phyloP scores from a whole-genome alignment of 371 early-diverging fungal species.

The Lichtheimia corymbifera region DNA sequence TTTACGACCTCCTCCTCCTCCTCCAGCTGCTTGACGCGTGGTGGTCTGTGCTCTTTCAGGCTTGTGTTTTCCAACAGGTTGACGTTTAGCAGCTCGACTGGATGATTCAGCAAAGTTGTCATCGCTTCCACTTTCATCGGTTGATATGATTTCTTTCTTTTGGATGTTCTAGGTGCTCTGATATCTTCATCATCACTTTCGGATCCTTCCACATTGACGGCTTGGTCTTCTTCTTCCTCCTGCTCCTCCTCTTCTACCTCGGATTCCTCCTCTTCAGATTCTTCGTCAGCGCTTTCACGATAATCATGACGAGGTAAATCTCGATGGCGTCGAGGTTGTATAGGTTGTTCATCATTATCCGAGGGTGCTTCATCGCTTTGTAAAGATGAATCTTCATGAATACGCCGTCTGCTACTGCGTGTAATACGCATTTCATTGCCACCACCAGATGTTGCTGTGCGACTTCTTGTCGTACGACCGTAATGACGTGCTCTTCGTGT shows the following conservation, averaged over 20 bases:
- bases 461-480: background rate
- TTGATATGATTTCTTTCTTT: constrained; percentile 33
- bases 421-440: background rate
- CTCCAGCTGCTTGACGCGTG: constrained; percentile 18
- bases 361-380: constrained; percentile 16
- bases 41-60: constrained; percentile 1
- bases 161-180: background rate
- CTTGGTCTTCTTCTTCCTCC: constrained; percentile 15
- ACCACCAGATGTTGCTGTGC: background rate
- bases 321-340: constrained; percentile 52
- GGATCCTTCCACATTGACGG: background rate
- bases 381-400: background rate
- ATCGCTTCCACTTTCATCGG: constrained; percentile 9
- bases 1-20: constrained; percentile 5
- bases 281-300: constrained; percentile 48
- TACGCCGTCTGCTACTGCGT: background rate
- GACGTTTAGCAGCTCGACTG: constrained; percentile 15
- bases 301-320: constrained; percentile 37
- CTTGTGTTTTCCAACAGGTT: constrained; percentile 4
- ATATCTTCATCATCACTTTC: too few relatives aligned
- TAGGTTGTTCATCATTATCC: constrained; percentile 27
- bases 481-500: constrained; percentile 13
- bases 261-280: constrained; percentile 34
- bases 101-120: constrained; percentile 20
- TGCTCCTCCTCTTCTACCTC: constrained; percentile 17